Evolutionary conservation across 495 filamentous ascomycete genomes (phyloP).

Genomic region (Zalerion maritima): DNA sequence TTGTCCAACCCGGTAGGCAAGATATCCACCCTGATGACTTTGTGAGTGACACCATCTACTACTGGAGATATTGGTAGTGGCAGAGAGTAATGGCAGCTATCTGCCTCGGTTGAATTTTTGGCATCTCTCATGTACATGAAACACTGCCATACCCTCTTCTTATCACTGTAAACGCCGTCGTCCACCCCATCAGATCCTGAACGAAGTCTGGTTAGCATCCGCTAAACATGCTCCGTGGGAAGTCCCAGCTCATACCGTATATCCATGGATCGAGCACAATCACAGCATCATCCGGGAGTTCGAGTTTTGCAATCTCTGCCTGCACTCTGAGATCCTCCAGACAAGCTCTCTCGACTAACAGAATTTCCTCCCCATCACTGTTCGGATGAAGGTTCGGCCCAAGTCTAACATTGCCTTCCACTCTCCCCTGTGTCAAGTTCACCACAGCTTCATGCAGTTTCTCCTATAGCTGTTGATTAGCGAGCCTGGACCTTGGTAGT

Average conservation of each 20-base stretch:
- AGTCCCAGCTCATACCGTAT: slow-evolving; percentile 35
- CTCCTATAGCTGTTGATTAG: slow-evolving; percentile 25
- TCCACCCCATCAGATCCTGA: slow-evolving; percentile 45
- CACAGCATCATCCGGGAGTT: slow-evolving; percentile 45
- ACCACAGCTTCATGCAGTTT: slow-evolving; percentile 55
- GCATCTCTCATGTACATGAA: slow-evolving; percentile 53
- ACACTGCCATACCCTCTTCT: slow-evolving; percentile 46
- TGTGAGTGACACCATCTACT: slow-evolving; percentile 45
- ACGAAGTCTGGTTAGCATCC: slow-evolving; percentile 1
- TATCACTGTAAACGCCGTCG: slow-evolving; percentile 37
- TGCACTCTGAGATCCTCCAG: slow-evolving; percentile 43
- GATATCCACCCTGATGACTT: slow-evolving; percentile 47
- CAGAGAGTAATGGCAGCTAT: slow-evolving; percentile 67
- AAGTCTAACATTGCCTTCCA: slow-evolving; percentile 46
- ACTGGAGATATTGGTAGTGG: slow-evolving; percentile 70
- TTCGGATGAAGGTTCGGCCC: slow-evolving; percentile 41
- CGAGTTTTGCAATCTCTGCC: slow-evolving; percentile 47
- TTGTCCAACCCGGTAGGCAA: slow-evolving; percentile 48
- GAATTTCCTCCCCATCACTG: slow-evolving; percentile 45
- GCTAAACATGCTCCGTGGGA: neutral
- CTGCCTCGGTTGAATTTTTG: slow-evolving; percentile 35
- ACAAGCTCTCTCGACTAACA: slow-evolving; percentile 40
- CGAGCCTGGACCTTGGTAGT: neutral
- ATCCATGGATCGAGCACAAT: slow-evolving; percentile 58
- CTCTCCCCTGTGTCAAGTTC: slow-evolving; percentile 32